Evolutionary conservation across 2,329 filamentous ascomycete genomes (phyloP).

Genomic region (Calonectria hongkongensis): DNA sequence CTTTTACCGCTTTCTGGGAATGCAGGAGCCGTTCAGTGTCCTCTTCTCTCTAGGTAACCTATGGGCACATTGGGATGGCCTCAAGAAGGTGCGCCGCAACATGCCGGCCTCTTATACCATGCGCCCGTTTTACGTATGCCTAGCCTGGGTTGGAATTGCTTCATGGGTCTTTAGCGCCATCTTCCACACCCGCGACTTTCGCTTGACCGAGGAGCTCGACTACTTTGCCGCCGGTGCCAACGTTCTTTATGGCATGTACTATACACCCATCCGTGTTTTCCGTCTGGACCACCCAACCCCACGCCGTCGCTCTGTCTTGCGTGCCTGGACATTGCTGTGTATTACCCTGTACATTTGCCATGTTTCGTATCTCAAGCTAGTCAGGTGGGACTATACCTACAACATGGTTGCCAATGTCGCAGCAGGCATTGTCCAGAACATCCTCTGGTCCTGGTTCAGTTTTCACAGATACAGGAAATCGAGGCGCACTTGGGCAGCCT

Average conservation of each 20-base stretch:
- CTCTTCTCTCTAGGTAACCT: constrained; percentile 96
- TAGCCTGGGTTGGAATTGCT: constrained; percentile 87
- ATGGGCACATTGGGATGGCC: constrained; percentile 86
- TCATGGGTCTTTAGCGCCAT: constrained; percentile 93
- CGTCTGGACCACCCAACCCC: constrained; percentile 79
- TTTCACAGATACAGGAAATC: constrained; percentile 82
- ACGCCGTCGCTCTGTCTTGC: constrained; percentile 71
- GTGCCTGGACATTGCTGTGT: constrained; percentile 86
- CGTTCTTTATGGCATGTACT: constrained; percentile 94
- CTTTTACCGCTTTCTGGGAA: constrained; percentile 90
- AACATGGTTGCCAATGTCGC: constrained; percentile 97
- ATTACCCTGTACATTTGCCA: constrained; percentile 82
- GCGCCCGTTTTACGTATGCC: constrained; percentile 85
- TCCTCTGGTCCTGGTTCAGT: constrained; percentile 91
- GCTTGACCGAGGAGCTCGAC: constrained; percentile 91
- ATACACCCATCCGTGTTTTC: constrained; percentile 87
- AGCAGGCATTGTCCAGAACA: constrained; percentile 86
- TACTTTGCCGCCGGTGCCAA: constrained; percentile 95
- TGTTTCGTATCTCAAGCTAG: constrained; percentile 88
- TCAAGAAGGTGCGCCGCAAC: constrained; percentile 79
- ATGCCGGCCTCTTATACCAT: constrained; percentile 86
- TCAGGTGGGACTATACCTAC: constrained; percentile 96
- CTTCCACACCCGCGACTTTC: constrained; percentile 94
- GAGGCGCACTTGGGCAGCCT: constrained; percentile 86
- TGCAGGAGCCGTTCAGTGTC: constrained; percentile 96